A percentile compares a stretch with the other conserved stretches of the same genome.
phyloP scores from a whole-genome alignment of 768 basidiomycete species.

The Suillus americanus region DNA sequence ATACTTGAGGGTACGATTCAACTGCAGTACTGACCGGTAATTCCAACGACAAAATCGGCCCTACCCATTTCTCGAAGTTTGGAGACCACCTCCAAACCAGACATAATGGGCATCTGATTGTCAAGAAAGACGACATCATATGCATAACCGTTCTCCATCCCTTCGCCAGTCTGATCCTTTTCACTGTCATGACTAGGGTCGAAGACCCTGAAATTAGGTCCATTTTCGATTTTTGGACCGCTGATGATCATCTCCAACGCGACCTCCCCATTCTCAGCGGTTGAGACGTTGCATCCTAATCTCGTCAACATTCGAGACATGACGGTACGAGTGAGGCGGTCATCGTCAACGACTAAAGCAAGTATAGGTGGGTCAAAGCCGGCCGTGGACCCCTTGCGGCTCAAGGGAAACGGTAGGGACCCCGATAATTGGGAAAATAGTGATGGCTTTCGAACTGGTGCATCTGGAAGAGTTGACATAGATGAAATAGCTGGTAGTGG shows the following conservation, averaged over 20 bases:
- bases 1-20: background rate
- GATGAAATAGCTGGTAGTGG: constrained; percentile 6
- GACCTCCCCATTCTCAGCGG: constrained; percentile 81
- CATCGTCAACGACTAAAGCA: constrained; percentile 84
- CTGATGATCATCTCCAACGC: constrained; percentile 74
- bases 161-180: background rate
- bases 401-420: constrained; percentile 9
- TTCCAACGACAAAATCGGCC: constrained; percentile 78
- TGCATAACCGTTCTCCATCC: constrained; percentile 1
- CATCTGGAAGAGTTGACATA: constrained; percentile 6
- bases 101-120: constrained; percentile 85
- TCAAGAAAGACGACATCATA: constrained; percentile 55
- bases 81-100: constrained; percentile 66
- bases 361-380: constrained; percentile 52
- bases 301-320: constrained; percentile 81
- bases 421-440: constrained; percentile 4
- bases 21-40: constrained; percentile 51
- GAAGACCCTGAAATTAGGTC: constrained; percentile 14
- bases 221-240: background rate
- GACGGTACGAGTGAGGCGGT: constrained; percentile 72
- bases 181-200: background rate
- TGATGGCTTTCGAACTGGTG: background rate
- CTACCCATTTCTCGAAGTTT: constrained; percentile 66
- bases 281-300: constrained; percentile 74
- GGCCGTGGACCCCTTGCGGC: constrained; percentile 10